Evolutionary conservation across 2,329 filamentous ascomycete species (phyloP), one percentile per base, ranked within the genome.

Genomic region (Diplodia corticola): DNA sequence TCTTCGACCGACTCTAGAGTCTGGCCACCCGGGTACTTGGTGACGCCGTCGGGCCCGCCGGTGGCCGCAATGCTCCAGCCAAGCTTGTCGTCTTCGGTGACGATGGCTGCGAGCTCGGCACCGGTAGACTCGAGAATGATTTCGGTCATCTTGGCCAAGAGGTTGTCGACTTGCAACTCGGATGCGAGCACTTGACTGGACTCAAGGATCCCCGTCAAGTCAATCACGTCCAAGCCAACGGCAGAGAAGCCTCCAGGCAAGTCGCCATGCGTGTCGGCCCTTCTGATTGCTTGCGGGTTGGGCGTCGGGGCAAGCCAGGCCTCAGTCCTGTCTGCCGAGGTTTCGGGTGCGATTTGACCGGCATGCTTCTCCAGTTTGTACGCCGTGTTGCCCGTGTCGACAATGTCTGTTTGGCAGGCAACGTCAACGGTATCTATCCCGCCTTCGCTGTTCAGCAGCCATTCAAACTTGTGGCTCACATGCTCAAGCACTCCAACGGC

Each of bases 161-260:
- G 83, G 71, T 89, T 86, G 69, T 93, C 90, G 13, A 93, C 86
- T 69, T 90, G 86, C 12, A 94, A 78, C 60, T 93, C 89, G 17
- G 90, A 93, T 4, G 91, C 93, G 50, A 94, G 88, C 50, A 93
- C 86, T 73, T 93, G 91, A 10, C 89, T 92, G 2, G 89, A 91
- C 71, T 91, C 88, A 15, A 94, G 81, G 67, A 94, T 93, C 26
- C 89, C 89, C 49, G 91, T 89, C 68, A 93, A 77, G 75, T 93
- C 91, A 73, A 94, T 88, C 88, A 94, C 93, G 78, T 94, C 91
- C 63, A 94, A 83, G 4, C 82, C 82, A 0, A 80, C 78, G 30
- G 90, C 88, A 48, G 90, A 89, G 67, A 93, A 82, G 12, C 89
- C 88, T 40, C 82, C 86, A 2, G 85, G 85, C 22, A 85, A 81